These are phyloP conservation scores for Pythium dissimile DNA, from an alignment of 352 stramenopile species.

Conservation along the genomic window DNA sequence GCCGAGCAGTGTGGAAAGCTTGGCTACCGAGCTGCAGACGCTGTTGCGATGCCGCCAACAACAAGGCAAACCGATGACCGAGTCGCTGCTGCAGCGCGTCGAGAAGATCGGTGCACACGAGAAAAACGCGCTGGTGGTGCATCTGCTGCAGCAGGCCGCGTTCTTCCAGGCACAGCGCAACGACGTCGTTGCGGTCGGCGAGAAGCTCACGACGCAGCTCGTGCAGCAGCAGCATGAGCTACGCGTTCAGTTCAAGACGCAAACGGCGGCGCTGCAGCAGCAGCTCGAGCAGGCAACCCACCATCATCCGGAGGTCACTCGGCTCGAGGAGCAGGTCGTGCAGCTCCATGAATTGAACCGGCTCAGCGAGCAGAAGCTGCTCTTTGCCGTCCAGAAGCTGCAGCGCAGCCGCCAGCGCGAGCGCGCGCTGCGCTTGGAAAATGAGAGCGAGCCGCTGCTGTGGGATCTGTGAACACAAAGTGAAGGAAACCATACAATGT, in stretches of 20 bases:
- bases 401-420: constrained; percentile 67
- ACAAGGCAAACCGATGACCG: background rate
- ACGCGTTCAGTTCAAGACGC: constrained; percentile 39
- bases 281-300: constrained; percentile 46
- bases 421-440: constrained; percentile 57
- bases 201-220: constrained; percentile 65
- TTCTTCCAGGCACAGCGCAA: constrained; percentile 35
- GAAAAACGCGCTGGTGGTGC: constrained; percentile 52
- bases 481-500: constrained; percentile 13
- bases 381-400: constrained; percentile 70
- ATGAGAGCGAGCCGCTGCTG: constrained; percentile 46
- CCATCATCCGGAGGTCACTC: constrained; percentile 43
- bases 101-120: constrained; percentile 50
- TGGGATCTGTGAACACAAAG: constrained; percentile 42
- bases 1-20: constrained; percentile 1
- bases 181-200: constrained; percentile 49
- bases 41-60: background rate
- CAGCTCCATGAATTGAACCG: constrained; percentile 37
- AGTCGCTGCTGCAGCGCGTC: constrained; percentile 11
- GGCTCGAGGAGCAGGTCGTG: constrained; percentile 37
- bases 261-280: constrained; percentile 35
- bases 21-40: constrained; percentile 13
- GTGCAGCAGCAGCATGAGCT: constrained; percentile 70
- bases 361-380: constrained; percentile 58
- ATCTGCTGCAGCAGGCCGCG: constrained; percentile 42